Evolutionary conservation across 1,284 basidiomycete species (phyloP).

Genomic region (Tausonia pullulans): DNA sequence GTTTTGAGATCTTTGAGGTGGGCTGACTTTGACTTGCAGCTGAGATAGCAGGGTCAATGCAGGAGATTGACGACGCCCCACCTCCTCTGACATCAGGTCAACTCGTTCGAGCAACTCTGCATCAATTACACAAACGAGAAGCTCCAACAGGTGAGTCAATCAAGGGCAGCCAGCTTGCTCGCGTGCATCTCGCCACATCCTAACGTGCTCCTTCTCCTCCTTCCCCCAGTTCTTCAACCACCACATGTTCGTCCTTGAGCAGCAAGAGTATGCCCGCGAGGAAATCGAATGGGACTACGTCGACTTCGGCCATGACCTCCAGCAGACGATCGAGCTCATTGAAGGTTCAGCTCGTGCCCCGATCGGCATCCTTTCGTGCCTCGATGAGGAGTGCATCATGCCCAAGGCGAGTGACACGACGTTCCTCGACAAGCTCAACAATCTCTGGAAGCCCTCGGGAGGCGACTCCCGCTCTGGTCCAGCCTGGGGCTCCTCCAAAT

Average conservation of each 20-base stretch:
- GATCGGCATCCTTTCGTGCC: conserved; percentile 83
- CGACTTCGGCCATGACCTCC: conserved; percentile 94
- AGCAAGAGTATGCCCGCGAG: conserved; percentile 96
- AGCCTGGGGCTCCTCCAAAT: conserved; percentile 46
- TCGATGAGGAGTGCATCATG: conserved; percentile 99
- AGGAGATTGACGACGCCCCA: not conserved
- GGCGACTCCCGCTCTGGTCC: not conserved
- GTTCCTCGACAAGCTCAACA: conserved; percentile 84
- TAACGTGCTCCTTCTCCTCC: conserved; percentile 5
- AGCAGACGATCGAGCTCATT: conserved; percentile 97
- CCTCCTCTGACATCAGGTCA: conserved; percentile 28
- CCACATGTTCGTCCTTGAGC: conserved; percentile 99
- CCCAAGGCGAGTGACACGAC: conserved; percentile 91
- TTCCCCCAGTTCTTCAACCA: conserved; percentile 78
- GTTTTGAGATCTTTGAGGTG: conserved; percentile 76
- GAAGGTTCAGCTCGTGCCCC: conserved; percentile 50
- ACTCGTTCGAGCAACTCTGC: conserved; percentile 92
- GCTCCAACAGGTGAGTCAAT: conserved; percentile 53
- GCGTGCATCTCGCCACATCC: not conserved
- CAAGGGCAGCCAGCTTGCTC: too few relatives aligned
- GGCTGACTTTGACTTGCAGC: not conserved
- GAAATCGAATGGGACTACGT: conserved; percentile 98
- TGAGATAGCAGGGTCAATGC: not conserved
- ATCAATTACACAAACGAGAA: conserved; percentile 99
- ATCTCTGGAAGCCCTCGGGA: conserved; percentile 44